Base-by-base conservation (phyloP, 2,329 filamentous ascomycete genomes). In the Pseudocercospora pini-densiflorae region DNA sequence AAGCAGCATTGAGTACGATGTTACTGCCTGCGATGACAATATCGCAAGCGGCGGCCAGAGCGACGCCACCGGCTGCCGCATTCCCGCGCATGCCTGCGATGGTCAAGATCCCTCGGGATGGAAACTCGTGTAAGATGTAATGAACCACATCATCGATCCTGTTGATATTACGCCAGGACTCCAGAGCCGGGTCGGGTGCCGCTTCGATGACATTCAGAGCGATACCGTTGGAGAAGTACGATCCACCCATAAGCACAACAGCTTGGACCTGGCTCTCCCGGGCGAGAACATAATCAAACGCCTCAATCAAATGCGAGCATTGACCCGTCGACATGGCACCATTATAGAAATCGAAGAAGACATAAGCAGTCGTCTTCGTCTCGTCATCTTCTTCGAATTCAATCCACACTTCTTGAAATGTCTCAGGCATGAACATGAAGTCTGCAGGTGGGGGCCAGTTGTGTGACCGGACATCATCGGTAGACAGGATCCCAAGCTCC, bases 161-260 rank as follows among this genome's bases (percentile, higher is more conserved):
- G 66, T 81, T 82, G 77, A 82, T 82, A 70, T 81, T 82, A 47
- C 75, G 71, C 80, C 80, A 82, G 7, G 80, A 81, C 68, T 81
- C 80, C 8, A 75, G 67, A 0, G 79, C 72, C 3, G 80, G 76
- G 63, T 81, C 77, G 5, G 71, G 63, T 1, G 77, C 77, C 19
- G 79, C 76, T 71, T 82, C 80, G 68, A 81, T 82, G 53, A 81
- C 79, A 62, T 82, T 82, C 21, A 82, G 75, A 6, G 80, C 79
- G 58, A 82, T 80, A 29, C 80, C 80, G 64, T 82, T 82, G 73
- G 78, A 80, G 70, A 82, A 82, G 67, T 82, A 82, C 5, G 76
- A 72, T 33, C 80, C 80, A 53, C 79, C 80, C 73, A 82, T 78
- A 21, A 82, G 73, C 1, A 81, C 77, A 5, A 79, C 67, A 0